Percentiles rank a stretch among this genome's conserved stretches.
Conservation (phyloP, 306 rosid species). For the Cicer judaicum region DNA sequence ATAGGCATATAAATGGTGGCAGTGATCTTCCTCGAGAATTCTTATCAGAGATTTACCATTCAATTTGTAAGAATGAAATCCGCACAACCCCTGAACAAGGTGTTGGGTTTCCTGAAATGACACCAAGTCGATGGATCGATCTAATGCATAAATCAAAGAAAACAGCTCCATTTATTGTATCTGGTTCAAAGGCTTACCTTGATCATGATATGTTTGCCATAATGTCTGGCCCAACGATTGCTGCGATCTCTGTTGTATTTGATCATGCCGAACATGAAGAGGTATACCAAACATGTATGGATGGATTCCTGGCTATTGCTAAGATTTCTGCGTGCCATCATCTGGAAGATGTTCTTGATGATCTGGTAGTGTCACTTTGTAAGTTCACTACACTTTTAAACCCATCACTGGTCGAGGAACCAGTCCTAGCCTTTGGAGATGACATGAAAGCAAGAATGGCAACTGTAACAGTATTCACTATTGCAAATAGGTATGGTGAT, state of each 20-base stretch:
- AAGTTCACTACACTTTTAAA: conserved; percentile 93
- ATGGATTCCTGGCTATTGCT: conserved; percentile 94
- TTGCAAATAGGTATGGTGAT: conserved; percentile 95
- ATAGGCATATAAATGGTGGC: conserved; percentile 93
- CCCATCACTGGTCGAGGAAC: conserved; percentile 87
- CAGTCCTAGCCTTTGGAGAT: conserved; percentile 93
- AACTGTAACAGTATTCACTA: conserved; percentile 89
- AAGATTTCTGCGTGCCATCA: conserved; percentile 98
- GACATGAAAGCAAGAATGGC: conserved; percentile 97
- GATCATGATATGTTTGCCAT: conserved; percentile 97
- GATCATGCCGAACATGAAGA: conserved; percentile 98
- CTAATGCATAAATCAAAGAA: conserved; percentile 89
- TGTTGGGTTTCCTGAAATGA: conserved; percentile 93
- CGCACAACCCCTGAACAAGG: conserved; percentile 97
- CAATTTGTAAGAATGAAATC: conserved; percentile 95
- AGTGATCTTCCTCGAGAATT: conserved; percentile 91
- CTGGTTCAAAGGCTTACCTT: conserved; percentile 88
- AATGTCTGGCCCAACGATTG: conserved; percentile 98
- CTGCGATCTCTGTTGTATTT: conserved; percentile 97
- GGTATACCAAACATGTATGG: conserved; percentile 90
- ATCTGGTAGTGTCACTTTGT: conserved; percentile 96
- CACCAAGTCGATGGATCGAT: conserved; percentile 95
- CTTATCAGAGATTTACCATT: conserved; percentile 80
- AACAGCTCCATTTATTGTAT: conserved; percentile 82
- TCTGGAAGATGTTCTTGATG: conserved; percentile 98